Conservation (phyloP, 176 grass and related monocot genomes). For the Typha latifolia region DNA sequence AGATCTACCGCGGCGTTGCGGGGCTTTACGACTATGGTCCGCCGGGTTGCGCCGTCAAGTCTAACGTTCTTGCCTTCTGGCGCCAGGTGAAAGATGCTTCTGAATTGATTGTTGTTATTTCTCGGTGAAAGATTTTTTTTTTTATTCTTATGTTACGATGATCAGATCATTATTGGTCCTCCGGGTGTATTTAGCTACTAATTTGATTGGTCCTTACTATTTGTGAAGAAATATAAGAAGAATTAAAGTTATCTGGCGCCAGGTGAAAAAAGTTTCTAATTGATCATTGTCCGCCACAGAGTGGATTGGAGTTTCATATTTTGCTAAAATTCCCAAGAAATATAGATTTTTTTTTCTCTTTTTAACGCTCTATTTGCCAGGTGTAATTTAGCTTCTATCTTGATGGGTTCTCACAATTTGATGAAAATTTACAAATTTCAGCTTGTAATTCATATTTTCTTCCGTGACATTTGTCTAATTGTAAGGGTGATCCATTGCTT, state of each 20-base stretch:
- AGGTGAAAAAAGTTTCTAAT: not conserved
- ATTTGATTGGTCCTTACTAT: no score
- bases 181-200: no score
- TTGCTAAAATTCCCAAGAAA: not conserved
- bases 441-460: not conserved
- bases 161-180: no score
- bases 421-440: not conserved
- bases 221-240: no score
- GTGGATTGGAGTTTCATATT: not conserved
- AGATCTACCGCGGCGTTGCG: slow-evolving; percentile 85
- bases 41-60: slow-evolving; percentile 63
- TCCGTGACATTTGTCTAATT: no score
- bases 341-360: not conserved
- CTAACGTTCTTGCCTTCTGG: slow-evolving; percentile 73
- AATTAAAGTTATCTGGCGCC: no score
- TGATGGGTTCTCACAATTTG: not conserved
- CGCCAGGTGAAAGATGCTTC: slow-evolving; percentile 38
- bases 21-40: slow-evolving; percentile 80
- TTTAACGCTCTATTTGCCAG: not conserved
- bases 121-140: no score
- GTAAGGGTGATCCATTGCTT: not conserved
- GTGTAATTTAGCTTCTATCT: not conserved
- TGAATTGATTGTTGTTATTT: not conserved
- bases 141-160: no score
- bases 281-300: not conserved